Base-by-base conservation (phyloP, 495 filamentous ascomycete species). In the Penicillium odoratum region DNA sequence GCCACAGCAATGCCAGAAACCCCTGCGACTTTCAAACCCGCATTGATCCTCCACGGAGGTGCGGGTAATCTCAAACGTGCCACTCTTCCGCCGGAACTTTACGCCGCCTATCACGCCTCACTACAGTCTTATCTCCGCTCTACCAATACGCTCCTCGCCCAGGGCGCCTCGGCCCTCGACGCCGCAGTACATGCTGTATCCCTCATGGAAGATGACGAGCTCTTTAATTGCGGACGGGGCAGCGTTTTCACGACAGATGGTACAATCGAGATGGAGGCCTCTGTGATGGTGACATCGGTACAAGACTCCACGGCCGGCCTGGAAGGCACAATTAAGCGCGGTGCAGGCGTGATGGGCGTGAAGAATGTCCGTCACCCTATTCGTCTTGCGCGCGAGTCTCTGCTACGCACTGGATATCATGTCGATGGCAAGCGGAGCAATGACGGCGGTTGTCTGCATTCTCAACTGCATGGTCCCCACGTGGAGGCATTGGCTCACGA, bases 1-100 rank as follows among this genome's bases (percentile, higher is more conserved):
- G n/a, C 25, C 5, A 15, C 45, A 55, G 47, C 38, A 53, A 67
- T 59, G 44, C n/a, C 53, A 29, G n/a, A 45, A 15, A 34, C 56
- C 13, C 40, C 49, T 21, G 54, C 67, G 5, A 58, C 55, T 8
- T 74, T 79, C 58, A 81, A 80, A 58, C 88, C 90, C 3, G 82
- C 88, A 7, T 73, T 93, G 33, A 92, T 93, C 70, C 83, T 97
- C 69, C 92, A 96, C 67, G 93, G 92, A 69, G 92, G 92, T 56
- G 92, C 92, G 2, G 92, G 92, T 29, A 88, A 88, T 65, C 86
- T 96, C 68, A 83, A 82, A 10, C 88, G 83, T 8, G 65, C 76
- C n/a, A 88, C 81, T 63, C 78, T 96, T 26, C 79, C 86, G 1
- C 81, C 83, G 7, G 69, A 79, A 28, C 75, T 80, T 50, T 92